Conservation (phyloP, 805 yeast species). For the Blastobotrys chiropterorum region DNA sequence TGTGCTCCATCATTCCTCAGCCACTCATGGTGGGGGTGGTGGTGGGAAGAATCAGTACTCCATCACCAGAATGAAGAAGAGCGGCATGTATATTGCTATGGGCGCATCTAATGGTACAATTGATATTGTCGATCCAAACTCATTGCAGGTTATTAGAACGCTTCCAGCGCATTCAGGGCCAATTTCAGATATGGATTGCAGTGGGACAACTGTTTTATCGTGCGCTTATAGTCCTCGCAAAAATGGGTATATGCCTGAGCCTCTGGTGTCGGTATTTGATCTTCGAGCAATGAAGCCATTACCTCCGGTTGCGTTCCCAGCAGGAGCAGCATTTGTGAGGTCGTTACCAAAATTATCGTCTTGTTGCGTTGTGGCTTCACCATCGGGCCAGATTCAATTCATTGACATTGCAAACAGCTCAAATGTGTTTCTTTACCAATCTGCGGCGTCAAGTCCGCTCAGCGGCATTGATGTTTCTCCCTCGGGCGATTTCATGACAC, state of each 20-base stretch:
- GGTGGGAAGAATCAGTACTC: slow-evolving; percentile 13
- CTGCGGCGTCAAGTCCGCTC: slow-evolving; percentile 45
- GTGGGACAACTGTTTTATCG: slow-evolving; percentile 43
- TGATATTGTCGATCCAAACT: slow-evolving; percentile 32
- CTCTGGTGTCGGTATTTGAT: slow-evolving; percentile 79
- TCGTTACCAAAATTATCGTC: slow-evolving; percentile 85
- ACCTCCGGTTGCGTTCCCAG: slow-evolving; percentile 80
- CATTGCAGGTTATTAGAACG: slow-evolving; percentile 26
- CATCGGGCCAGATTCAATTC: slow-evolving; percentile 76
- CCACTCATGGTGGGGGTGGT: neutral
- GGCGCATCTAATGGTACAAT: slow-evolving; percentile 32
- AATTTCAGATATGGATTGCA: slow-evolving; percentile 34
- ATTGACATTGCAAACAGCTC: slow-evolving; percentile 80
- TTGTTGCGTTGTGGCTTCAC: slow-evolving; percentile 66
- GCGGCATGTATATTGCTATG: slow-evolving; percentile 28
- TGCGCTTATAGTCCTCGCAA: slow-evolving; percentile 69
- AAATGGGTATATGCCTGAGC: slow-evolving; percentile 59
- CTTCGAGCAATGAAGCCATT: slow-evolving; percentile 61
- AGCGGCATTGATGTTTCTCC: slow-evolving; percentile 50
- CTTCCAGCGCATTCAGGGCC: slow-evolving; percentile 34
- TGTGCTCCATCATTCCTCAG: slow-evolving; percentile 5
- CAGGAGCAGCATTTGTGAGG: slow-evolving; percentile 79
- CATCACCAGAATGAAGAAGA: slow-evolving; percentile 27
- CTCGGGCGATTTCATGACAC: slow-evolving; percentile 71
- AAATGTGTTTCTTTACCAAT: slow-evolving; percentile 57